phyloP scores from a whole-genome alignment of 768 basidiomycete species.

The Fomitopsis pulvina region DNA sequence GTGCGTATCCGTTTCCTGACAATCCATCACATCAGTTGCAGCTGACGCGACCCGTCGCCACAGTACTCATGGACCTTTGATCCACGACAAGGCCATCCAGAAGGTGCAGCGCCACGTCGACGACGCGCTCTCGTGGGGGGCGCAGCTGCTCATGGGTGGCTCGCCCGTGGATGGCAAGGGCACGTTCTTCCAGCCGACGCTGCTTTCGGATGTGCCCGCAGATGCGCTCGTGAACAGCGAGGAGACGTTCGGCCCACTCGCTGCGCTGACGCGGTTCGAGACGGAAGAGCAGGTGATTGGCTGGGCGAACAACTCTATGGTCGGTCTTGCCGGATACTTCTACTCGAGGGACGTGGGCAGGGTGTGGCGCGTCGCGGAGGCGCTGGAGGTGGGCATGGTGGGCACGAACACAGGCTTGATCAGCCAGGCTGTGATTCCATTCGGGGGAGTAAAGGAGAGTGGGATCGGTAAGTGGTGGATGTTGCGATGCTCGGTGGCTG shows the following conservation, averaged over 20 bases:
- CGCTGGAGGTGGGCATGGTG: conserved; percentile 90
- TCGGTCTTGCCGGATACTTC: conserved; percentile 94
- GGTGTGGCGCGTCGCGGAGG: conserved; percentile 93
- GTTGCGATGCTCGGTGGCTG: not conserved
- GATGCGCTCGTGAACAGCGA: conserved; percentile 64
- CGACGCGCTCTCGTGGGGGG: conserved; percentile 82
- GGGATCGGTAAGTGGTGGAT: conserved; percentile 45
- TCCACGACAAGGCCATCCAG: conserved; percentile 77
- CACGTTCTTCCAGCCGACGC: conserved; percentile 81
- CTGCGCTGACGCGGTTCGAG: conserved; percentile 82
- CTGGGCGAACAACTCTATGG: conserved; percentile 75
- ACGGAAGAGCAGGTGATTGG: conserved; percentile 90
- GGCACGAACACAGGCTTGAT: conserved; percentile 78
- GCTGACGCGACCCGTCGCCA: not conserved
- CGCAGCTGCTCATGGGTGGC: conserved; percentile 87
- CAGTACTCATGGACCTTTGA: conserved; percentile 93
- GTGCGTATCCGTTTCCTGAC: conserved; percentile 36
- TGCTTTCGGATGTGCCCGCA: conserved; percentile 76
- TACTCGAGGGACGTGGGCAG: conserved; percentile 82
- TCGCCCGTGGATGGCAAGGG: conserved; percentile 50
- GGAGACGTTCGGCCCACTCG: conserved; percentile 95
- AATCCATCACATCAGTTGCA: not conserved
- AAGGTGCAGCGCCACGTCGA: conserved; percentile 85
- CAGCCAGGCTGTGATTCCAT: conserved; percentile 75
- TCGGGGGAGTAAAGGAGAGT: conserved; percentile 90